Percentiles rank a stretch among this genome's conserved stretches.
Conservation (phyloP, 2,329 filamentous ascomycete genomes). For the Aspergillus sp. region DNA sequence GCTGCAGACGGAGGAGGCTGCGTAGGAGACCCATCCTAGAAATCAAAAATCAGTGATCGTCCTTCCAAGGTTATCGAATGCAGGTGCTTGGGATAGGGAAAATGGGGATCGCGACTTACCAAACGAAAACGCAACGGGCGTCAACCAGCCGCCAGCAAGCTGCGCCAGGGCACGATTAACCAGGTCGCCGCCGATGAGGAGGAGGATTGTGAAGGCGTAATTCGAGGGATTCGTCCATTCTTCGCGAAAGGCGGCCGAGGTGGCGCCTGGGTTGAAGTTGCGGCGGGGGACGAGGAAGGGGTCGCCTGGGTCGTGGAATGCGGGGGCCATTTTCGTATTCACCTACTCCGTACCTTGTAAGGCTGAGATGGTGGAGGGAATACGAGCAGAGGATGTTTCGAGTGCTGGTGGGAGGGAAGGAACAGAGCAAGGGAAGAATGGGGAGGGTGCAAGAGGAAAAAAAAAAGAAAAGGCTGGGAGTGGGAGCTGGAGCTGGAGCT, state of each 20-base stretch:
- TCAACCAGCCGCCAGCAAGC: constrained; percentile 30
- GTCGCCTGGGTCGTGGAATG: background rate
- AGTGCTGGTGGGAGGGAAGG: background rate
- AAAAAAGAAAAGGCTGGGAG: background rate
- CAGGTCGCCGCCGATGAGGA: constrained; percentile 44
- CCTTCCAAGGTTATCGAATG: background rate
- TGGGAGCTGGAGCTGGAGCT: background rate
- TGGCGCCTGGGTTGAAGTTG: constrained; percentile 8
- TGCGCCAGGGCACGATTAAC: constrained; percentile 42
- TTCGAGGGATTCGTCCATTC: constrained; percentile 30
- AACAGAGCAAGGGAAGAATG: background rate
- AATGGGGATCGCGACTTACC: constrained; percentile 20
- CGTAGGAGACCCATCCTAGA: constrained; percentile 42
- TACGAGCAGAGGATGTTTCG: background rate
- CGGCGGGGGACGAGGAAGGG: constrained; percentile 2
- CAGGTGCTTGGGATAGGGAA: background rate
- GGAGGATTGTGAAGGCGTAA: constrained; percentile 38
- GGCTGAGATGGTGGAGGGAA: too few species aligned
- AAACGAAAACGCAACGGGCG: constrained; percentile 45
- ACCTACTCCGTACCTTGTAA: too few species aligned
- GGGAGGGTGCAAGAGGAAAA: background rate
- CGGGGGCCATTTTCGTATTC: background rate
- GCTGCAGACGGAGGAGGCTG: constrained; percentile 34
- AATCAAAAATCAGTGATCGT: background rate
- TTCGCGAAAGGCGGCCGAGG: constrained; percentile 4